These are phyloP conservation scores for Sporopachydermia quercuum DNA, from an alignment of 805 yeast species.

Conservation along the genomic window DNA sequence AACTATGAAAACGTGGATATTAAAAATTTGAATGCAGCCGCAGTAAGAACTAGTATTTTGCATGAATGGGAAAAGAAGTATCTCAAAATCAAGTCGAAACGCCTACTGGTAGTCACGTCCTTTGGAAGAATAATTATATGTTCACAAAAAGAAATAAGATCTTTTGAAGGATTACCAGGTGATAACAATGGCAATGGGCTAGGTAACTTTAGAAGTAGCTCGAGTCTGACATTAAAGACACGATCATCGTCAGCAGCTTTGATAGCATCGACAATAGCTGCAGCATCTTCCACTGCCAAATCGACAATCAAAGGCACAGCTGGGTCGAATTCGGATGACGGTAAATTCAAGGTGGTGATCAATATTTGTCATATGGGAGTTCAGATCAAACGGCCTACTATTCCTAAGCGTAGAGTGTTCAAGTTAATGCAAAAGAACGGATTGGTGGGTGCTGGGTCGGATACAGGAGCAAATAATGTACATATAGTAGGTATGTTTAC, in stretches of 20 bases:
- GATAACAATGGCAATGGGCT: background rate
- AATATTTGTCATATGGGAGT: background rate
- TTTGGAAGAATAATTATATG: background rate
- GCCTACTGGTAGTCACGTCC: background rate
- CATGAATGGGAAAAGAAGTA: background rate
- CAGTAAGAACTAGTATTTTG: background rate
- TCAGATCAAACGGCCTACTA: background rate
- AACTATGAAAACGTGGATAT: constrained; percentile 1
- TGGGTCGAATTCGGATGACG: background rate
- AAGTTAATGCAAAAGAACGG: no score
- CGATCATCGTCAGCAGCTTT: background rate
- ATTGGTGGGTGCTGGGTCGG: no score
- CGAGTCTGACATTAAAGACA: background rate
- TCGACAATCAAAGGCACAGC: background rate
- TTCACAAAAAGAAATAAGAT: background rate
- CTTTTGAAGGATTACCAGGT: background rate
- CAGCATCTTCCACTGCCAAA: background rate
- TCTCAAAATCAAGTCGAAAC: background rate
- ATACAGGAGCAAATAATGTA: background rate
- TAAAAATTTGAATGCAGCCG: background rate
- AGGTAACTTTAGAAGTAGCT: background rate
- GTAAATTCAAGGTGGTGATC: background rate
- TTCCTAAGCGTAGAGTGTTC: background rate
- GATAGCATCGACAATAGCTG: background rate
- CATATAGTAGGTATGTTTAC: background rate